Percentiles rank a stretch among this genome's conserved stretches.
phyloP scores from a whole-genome alignment of 768 basidiomycete genomes.

The Suillus subluteus region DNA sequence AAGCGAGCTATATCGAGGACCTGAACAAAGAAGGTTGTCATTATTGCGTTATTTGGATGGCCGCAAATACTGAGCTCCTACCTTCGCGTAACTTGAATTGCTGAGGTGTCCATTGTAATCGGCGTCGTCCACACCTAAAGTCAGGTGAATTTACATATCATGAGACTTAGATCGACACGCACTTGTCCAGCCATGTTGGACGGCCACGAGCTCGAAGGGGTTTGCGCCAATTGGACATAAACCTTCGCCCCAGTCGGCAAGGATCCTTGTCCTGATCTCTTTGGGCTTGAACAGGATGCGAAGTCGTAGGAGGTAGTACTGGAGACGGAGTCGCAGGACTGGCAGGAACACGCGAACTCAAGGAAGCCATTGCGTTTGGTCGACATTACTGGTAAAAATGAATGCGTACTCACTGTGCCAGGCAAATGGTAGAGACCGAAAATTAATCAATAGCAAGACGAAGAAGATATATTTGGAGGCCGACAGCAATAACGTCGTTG shows the following conservation, averaged over 20 bases:
- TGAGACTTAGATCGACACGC: constrained; percentile 2
- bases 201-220: constrained; percentile 51
- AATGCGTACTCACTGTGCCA: constrained; percentile 64
- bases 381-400: constrained; percentile 1
- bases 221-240: constrained; percentile 57
- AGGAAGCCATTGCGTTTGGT: background rate
- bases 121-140: constrained; percentile 65
- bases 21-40: constrained; percentile 22
- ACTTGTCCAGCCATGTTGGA: constrained; percentile 61
- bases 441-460: constrained; percentile 59
- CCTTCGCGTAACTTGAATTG: constrained; percentile 83
- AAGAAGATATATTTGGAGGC: constrained; percentile 50
- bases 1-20: constrained; percentile 53
- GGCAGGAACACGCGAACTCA: constrained; percentile 60
- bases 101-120: constrained; percentile 79
- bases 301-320: constrained; percentile 36
- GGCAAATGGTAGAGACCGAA: constrained; percentile 61
- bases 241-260: constrained; percentile 49
- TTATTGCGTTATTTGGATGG: too few relatives aligned
- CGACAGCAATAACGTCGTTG: background rate
- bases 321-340: constrained; percentile 40
- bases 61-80: constrained; percentile 22
- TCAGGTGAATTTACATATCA: constrained; percentile 9
- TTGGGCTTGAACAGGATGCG: constrained; percentile 43
- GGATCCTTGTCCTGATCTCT: constrained; percentile 33